Evolutionary conservation across 108 stramenopile species (phyloP).

Genomic region (Cyclotella choctawhatcheeana): DNA sequence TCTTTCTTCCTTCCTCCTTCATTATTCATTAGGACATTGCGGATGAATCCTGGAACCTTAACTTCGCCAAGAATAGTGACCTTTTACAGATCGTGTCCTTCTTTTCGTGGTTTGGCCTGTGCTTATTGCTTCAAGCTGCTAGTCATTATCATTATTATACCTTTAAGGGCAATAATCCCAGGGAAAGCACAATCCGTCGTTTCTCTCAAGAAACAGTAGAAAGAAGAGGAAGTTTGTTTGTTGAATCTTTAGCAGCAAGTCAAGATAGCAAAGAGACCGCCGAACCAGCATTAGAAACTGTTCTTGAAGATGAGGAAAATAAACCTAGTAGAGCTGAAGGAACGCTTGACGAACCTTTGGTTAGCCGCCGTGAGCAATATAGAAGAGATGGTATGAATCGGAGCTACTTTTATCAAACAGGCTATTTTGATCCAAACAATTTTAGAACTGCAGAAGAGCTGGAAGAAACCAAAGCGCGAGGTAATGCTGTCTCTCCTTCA

Average conservation of each 20-base stretch:
- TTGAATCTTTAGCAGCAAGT: not conserved
- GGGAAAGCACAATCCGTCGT: not conserved
- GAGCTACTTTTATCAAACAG: slow-evolving; percentile 27
- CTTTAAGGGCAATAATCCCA: not conserved
- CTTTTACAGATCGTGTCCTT: slow-evolving; percentile 7
- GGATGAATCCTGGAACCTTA: slow-evolving; percentile 8
- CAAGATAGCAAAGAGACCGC: not conserved
- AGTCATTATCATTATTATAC: slow-evolving; percentile 18
- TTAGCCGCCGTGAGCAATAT: not conserved
- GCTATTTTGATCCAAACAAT: slow-evolving; percentile 19
- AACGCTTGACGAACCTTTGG: not conserved
- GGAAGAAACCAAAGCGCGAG: not conserved
- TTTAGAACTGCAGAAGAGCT: not conserved
- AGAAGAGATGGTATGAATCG: not conserved
- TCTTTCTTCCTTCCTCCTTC: no score
- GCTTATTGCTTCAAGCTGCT: slow-evolving; percentile 7
- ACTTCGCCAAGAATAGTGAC: not conserved
- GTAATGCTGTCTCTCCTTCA: not conserved
- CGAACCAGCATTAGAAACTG: not conserved
- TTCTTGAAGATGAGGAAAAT: slow-evolving; percentile 13
- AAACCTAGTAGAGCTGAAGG: not conserved
- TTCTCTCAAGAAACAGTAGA: not conserved
- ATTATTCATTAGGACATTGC: not conserved
- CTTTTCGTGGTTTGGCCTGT: slow-evolving; percentile 22
- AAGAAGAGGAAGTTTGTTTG: slow-evolving; percentile 3